Base-by-base conservation (phyloP, 2,329 filamentous ascomycete genomes). In the Trichoderma semiorbis region DNA sequence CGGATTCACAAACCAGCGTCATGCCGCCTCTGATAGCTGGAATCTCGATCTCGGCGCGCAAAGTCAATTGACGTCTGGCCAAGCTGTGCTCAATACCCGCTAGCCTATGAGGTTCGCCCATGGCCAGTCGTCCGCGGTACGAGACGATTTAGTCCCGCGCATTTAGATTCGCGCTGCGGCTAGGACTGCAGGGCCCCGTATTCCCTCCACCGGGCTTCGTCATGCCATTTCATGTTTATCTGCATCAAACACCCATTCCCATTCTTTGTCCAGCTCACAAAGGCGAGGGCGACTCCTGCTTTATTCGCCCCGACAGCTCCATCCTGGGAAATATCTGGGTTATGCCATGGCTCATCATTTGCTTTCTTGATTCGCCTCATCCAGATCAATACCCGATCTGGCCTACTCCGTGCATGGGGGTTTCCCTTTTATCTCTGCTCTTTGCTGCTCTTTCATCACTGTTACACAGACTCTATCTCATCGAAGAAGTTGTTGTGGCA, bases 41-140 rank as follows among this genome's bases (percentile, higher is more conserved):
- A 63, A 72, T 72, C 70, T 69, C 70, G 70, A 72, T 72, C 64
- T 69, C 21, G 66, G 57, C 26, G 66, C 28, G 57, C 66, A 69
- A 69, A 47, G 70, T 69, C 70, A 72, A 72, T 72, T 69, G 55
- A 63, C 57, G 39, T 36, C 57, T 30, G 24, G 53, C 53, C 65
- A 43, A 8, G 16, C 66, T 34, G 66, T 34, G 55, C 57, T 36
- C 66, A 61, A 5, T 4, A 36, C 55, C n/a, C 57, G 30, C 57
- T 24, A 60, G 57, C 57, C 57, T 60, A 61, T 34, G 65, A 69
- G 36, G 55, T 24, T 28, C 55, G 32, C n/a, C 30, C 61, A 60
- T 21, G 53, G 43, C 69, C 69, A 66, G 67, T 67, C 69, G 69
- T 64, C 60, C 10, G 32, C 32, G 16, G 68, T 60, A 63, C 53